A percentile compares a stretch with the other conserved stretches of the same genome.
These are phyloP conservation scores for Boletus sp. DNA, from an alignment of 768 basidiomycete genomes.

Conservation along the genomic window DNA sequence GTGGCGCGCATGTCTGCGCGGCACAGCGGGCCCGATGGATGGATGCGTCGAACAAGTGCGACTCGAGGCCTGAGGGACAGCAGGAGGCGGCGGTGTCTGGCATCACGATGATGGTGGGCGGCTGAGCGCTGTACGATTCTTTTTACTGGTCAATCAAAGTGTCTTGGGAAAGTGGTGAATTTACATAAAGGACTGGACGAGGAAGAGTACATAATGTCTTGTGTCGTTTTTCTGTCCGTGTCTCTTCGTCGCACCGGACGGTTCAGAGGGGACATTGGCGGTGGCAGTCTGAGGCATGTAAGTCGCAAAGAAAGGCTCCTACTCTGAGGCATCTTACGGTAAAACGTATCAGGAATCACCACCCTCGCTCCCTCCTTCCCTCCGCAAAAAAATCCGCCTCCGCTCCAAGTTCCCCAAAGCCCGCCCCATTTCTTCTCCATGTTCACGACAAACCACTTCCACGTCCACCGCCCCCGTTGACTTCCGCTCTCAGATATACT, in stretches of 20 bases:
- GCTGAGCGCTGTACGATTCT: slow-evolving; percentile 1
- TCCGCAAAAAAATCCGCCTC: slow-evolving; percentile 21
- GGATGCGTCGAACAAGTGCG: neutral
- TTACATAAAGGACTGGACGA: slow-evolving; percentile 28
- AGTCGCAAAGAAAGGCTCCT: slow-evolving; percentile 6
- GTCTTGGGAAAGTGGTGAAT: slow-evolving; percentile 20
- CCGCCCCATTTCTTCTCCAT: slow-evolving; percentile 7
- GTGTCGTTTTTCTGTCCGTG: slow-evolving; percentile 1
- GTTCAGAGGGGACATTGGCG: neutral
- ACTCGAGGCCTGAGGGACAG: neutral
- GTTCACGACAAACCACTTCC: slow-evolving; percentile 39
- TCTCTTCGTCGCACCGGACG: slow-evolving; percentile 1
- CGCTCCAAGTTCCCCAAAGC: slow-evolving; percentile 25
- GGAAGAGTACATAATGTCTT: slow-evolving; percentile 20
- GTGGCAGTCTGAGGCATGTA: slow-evolving; percentile 16
- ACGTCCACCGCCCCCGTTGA: slow-evolving; percentile 39
- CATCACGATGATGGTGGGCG: neutral
- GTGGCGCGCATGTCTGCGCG: neutral
- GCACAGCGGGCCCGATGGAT: neutral
- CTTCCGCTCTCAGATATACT: slow-evolving; percentile 15
- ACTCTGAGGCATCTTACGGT: neutral
- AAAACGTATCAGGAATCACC: slow-evolving; percentile 16
- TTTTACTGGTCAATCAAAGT: neutral
- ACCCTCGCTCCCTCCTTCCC: slow-evolving; percentile 25
- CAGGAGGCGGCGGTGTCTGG: neutral